Evolutionary conservation across 169 alveolate genomes (phyloP), one percentile per base, ranked within the genome.

Genomic region (Eimeria praecox): DNA sequence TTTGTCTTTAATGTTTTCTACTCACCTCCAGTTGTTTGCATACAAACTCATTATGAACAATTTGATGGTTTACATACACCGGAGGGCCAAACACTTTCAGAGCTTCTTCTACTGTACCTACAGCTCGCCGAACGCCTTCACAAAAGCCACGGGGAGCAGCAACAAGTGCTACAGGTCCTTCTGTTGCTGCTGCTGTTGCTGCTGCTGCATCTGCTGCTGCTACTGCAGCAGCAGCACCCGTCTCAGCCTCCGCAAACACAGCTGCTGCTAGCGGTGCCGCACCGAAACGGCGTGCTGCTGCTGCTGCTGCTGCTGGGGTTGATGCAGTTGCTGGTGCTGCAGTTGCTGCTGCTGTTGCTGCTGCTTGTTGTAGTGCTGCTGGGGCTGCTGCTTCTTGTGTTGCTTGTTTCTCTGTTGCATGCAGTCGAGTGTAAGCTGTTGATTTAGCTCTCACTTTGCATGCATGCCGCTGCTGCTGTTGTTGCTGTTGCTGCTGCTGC

Each of bases 71-170:
- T 40, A 98, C 98, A 77, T 97, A 98, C 20, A 98, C 96, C 38
- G 98, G 98, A 0, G 98, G 97, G 6, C 98, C 98, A 83, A 96
- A 97, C 27, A 97, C 40, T 42, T 97, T 90, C n/a, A 98, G 95
- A 2, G 98, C 97, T 42, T 97, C 98, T 80, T 98, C 98, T n/a
- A 98, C 99, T 8, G 98, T 97, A 35, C 95, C 97, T 38, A 98
- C 97, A 18, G 99, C 99, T 27, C 99, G 89, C 49, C 97, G 82
- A 27, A 98, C 99, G 30, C 99, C 99, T 62, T 97, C 98, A 73
- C 99, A 98, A 96, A 98, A 98, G 30, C 99, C 99, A 20, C 99
- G 89, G 3, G 99, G 99, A 33, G 83, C 95, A 40, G 98, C 91
- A 5, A 98, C 95, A 35, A 95, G 95, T 64, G 97, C 94, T 49